Evolutionary conservation across 768 basidiomycete genomes (phyloP).

Genomic region (Roridomyces roridus): DNA sequence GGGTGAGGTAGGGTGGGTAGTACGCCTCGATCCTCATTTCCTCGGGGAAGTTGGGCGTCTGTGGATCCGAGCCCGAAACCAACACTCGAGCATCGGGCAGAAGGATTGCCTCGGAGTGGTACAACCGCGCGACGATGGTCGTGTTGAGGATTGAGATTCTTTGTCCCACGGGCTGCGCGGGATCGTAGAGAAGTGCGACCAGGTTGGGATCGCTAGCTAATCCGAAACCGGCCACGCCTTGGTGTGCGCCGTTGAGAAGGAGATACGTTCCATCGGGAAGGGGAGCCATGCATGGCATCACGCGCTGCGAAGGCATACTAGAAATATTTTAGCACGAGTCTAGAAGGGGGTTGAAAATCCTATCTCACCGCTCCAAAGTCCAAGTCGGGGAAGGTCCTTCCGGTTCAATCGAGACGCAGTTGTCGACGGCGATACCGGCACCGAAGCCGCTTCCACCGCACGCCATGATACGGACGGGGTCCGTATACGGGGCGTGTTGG

Average conservation of each 20-base stretch:
- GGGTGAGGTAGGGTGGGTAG: slow-evolving; percentile 83
- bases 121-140: slow-evolving; percentile 77
- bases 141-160: slow-evolving; percentile 70
- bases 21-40: slow-evolving; percentile 83
- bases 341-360: slow-evolving; percentile 23
- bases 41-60: slow-evolving; percentile 68
- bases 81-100: slow-evolving; percentile 78
- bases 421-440: slow-evolving; percentile 61
- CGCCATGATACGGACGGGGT: slow-evolving; percentile 67
- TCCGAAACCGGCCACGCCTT: slow-evolving; percentile 78
- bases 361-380: slow-evolving; percentile 83
- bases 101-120: slow-evolving; percentile 78
- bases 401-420: slow-evolving; percentile 73
- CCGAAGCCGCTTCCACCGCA: slow-evolving; percentile 79
- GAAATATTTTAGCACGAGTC: neutral
- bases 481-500: slow-evolving; percentile 74
- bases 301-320: slow-evolving; percentile 44
- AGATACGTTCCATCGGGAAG: slow-evolving; percentile 79
- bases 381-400: slow-evolving; percentile 68
- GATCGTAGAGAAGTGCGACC: slow-evolving; percentile 73
- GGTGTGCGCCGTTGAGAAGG: slow-evolving; percentile 76
- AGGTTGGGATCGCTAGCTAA: slow-evolving; percentile 69
- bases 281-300: slow-evolving; percentile 51
- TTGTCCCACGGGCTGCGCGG: slow-evolving; percentile 58
- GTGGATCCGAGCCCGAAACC: slow-evolving; percentile 78